A percentile compares a stretch with the other conserved stretches of the same genome.
These are phyloP conservation scores for Omphalotus guepiniiformis DNA, from an alignment of 768 basidiomycete genomes.

Conservation along the genomic window DNA sequence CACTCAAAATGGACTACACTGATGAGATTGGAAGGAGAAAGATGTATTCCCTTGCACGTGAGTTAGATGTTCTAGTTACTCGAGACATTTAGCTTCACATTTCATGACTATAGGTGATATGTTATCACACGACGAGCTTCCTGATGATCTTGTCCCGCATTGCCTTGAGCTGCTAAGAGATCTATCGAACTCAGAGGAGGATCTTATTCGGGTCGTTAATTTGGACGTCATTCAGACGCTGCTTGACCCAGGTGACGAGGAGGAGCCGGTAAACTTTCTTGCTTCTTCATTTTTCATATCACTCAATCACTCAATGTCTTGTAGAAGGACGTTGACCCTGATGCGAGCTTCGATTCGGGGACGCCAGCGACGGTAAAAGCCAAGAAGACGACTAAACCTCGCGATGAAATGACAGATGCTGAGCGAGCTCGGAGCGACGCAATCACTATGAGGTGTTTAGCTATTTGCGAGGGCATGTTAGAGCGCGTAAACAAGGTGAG, in stretches of 20 bases:
- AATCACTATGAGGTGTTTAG: slow-evolving; percentile 58
- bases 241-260: slow-evolving; percentile 35
- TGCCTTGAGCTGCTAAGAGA: slow-evolving; percentile 64
- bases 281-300: neutral
- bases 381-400: neutral
- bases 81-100: neutral
- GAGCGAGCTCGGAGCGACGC: slow-evolving; percentile 48
- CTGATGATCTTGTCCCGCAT: slow-evolving; percentile 50
- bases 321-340: neutral
- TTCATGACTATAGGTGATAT: slow-evolving; percentile 45
- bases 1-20: slow-evolving; percentile 62
- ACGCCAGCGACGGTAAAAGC: neutral
- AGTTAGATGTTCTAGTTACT: slow-evolving; percentile 19
- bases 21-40: slow-evolving; percentile 73
- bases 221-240: slow-evolving; percentile 72
- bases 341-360: neutral
- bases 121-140: slow-evolving; percentile 57
- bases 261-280: slow-evolving; percentile 25
- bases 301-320: neutral
- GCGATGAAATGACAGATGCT: slow-evolving; percentile 38
- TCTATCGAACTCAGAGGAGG: slow-evolving; percentile 61
- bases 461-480: slow-evolving; percentile 61
- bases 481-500: slow-evolving; percentile 67
- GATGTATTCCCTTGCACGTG: slow-evolving; percentile 66
- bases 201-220: slow-evolving; percentile 60